A percentile compares a stretch with the other conserved stretches of the same genome.
Evolutionary conservation across 2,329 filamentous ascomycete genomes (phyloP).

Genomic region (Penicillium sp.): DNA sequence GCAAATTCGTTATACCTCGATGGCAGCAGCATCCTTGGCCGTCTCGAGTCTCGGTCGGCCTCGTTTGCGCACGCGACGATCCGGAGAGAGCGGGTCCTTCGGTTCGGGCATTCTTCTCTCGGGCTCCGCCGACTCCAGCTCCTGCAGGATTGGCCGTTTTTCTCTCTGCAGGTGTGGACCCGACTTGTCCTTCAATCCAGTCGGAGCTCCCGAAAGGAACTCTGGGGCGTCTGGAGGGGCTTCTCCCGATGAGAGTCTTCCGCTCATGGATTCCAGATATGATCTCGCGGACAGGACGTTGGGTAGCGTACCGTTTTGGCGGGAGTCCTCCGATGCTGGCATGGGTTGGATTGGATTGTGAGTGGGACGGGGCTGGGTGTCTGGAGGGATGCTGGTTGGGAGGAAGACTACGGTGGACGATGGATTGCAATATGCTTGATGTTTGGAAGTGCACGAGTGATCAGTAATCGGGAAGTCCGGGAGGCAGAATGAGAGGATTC

Average conservation of each 20-base stretch:
- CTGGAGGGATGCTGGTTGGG: too few relatives aligned
- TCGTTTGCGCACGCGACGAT: constrained; percentile 20
- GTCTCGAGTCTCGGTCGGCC: constrained; percentile 20
- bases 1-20: constrained; percentile 16
- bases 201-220: background rate
- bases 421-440: too few relatives aligned
- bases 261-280: constrained; percentile 16
- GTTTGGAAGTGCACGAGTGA: too few relatives aligned
- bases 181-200: constrained; percentile 3
- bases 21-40: constrained; percentile 21
- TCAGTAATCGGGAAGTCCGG: too few relatives aligned
- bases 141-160: background rate
- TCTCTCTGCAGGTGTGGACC: constrained; percentile 5
- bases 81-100: constrained; percentile 3
- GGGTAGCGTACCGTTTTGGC: constrained; percentile 6
- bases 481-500: too few relatives aligned
- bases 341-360: too few relatives aligned
- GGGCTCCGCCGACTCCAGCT: constrained; percentile 13
- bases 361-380: too few relatives aligned
- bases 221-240: background rate
- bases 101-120: constrained; percentile 2
- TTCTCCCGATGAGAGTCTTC: background rate
- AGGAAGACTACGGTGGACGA: too few relatives aligned
- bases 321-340: constrained; percentile 3
- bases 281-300: constrained; percentile 21